Percentiles rank a stretch among this genome's conserved stretches.
Evolutionary conservation across 805 yeast species (phyloP).

Genomic region (Sugiyamaella qingdaonensis): DNA sequence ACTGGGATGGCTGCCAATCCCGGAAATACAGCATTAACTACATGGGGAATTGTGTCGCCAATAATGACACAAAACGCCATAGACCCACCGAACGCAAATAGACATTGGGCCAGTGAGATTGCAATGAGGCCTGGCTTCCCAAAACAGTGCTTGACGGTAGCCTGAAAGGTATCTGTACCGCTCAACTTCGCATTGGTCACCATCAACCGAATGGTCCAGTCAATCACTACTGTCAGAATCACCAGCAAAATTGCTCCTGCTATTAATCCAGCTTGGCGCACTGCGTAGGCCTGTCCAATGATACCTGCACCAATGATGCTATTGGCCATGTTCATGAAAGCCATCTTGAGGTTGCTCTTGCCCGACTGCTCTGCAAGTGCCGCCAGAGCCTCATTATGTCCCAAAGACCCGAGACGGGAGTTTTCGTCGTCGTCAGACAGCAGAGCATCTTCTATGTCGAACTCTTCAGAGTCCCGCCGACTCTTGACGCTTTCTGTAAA

Average conservation of each 20-base stretch:
- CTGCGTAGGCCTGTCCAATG: conserved; percentile 89
- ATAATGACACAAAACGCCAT: conserved; percentile 92
- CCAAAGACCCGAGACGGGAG: conserved; percentile 11
- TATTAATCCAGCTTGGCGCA: conserved; percentile 70
- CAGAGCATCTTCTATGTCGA: conserved; percentile 10
- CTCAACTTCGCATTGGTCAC: conserved; percentile 77
- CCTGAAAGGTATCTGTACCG: conserved; percentile 77
- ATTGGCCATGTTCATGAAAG: conserved; percentile 96
- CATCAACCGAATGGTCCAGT: conserved; percentile 78
- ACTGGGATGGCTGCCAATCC: conserved; percentile 31
- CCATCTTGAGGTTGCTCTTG: conserved; percentile 69
- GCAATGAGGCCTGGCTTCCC: conserved; percentile 67
- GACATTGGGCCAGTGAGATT: conserved; percentile 71
- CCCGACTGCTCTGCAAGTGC: conserved; percentile 20
- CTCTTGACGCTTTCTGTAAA: not conserved
- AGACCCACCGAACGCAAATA: conserved; percentile 92
- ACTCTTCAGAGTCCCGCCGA: conserved; percentile 1
- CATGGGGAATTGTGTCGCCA: conserved; percentile 94
- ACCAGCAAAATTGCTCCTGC: conserved; percentile 66
- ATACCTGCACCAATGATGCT: conserved; percentile 94
- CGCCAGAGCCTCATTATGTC: conserved; percentile 21
- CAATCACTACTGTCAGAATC: conserved; percentile 64
- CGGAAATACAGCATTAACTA: conserved; percentile 62
- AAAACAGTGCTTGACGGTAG: conserved; percentile 72
- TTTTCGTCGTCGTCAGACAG: conserved; percentile 11